Evolutionary conservation across 371 early-diverging fungal species (phyloP).

Genomic region (Rhizopus arrhizus): DNA sequence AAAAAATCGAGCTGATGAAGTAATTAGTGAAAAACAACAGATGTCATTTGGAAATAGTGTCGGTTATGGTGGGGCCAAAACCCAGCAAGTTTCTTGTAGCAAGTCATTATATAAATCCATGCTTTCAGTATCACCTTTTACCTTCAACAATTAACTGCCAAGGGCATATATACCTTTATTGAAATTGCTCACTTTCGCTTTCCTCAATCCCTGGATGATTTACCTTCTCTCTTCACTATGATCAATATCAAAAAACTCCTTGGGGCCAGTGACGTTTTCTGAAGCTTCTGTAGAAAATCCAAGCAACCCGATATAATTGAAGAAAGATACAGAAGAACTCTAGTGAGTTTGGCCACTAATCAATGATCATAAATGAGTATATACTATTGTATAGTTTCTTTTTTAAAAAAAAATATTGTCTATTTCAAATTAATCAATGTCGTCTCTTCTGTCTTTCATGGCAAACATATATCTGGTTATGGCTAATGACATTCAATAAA

Average conservation of each 20-base stretch:
- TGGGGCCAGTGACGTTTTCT: constrained; percentile 27
- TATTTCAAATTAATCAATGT: constrained; percentile 19
- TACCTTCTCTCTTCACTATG: constrained; percentile 28
- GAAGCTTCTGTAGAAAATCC: constrained; percentile 30
- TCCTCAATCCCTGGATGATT: constrained; percentile 28
- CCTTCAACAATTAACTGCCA: constrained; percentile 22
- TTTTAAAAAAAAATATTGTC: constrained; percentile 16
- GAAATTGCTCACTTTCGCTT: constrained; percentile 33
- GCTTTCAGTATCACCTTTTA: constrained; percentile 32
- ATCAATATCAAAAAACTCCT: constrained; percentile 28
- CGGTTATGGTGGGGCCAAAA: constrained; percentile 21
- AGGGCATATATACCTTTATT: constrained; percentile 31
- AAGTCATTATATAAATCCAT: constrained; percentile 26
- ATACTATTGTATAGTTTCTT: constrained; percentile 21
- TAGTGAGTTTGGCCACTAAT: constrained; percentile 21
- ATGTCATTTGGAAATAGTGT: constrained; percentile 20
- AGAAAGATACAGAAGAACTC: constrained; percentile 26
- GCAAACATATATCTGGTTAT: constrained; percentile 19
- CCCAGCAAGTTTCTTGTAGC: constrained; percentile 12
- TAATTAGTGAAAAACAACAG: constrained; percentile 28
- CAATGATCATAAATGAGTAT: constrained; percentile 11
- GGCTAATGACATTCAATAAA: constrained; percentile 20
- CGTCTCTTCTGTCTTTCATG: constrained; percentile 18
- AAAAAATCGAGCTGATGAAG: constrained; percentile 33
- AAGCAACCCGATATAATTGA: constrained; percentile 23